Evolutionary conservation across 257 asterid genomes (phyloP).

Genomic region (Gardenia jasminoides): DNA sequence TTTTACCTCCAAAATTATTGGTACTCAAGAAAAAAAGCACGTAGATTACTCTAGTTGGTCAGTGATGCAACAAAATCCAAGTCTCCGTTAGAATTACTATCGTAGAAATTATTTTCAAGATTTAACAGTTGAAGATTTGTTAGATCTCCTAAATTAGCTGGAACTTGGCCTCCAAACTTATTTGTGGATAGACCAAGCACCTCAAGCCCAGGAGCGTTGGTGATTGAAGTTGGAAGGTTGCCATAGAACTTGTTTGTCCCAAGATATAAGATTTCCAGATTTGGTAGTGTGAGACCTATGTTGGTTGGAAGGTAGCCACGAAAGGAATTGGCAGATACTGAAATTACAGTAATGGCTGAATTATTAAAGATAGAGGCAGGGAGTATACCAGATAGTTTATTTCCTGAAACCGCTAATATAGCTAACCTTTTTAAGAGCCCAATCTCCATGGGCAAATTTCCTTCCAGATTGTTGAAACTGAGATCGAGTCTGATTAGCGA

Average conservation of each 20-base stretch:
- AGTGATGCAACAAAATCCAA: conserved; percentile 20
- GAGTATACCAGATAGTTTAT: no score
- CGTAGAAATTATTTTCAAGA: conserved; percentile 12
- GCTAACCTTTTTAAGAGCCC: no score
- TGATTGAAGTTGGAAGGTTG: neutral
- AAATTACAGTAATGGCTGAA: conserved; percentile 13
- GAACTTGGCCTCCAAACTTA: conserved; percentile 27
- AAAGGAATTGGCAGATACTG: conserved; percentile 9
- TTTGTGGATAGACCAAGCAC: conserved; percentile 9
- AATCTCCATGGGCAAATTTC: no score
- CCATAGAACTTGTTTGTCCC: neutral
- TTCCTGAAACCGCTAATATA: no score
- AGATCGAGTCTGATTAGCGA: no score
- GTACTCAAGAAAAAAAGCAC: neutral
- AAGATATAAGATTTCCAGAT: neutral
- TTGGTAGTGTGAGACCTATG: conserved; percentile 15
- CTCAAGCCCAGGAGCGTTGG: neutral
- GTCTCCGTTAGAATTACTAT: conserved; percentile 17
- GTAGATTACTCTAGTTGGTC: conserved; percentile 21
- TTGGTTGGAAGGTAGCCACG: conserved; percentile 22
- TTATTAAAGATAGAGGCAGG: conserved; percentile 25
- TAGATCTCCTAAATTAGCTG: conserved; percentile 22
- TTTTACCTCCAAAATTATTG: conserved; percentile 28
- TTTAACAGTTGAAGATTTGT: conserved; percentile 2
- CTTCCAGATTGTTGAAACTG: no score